phyloP scores from a whole-genome alignment of 1,139 yeast genomes.

The Petasospora rhodanensis region DNA sequence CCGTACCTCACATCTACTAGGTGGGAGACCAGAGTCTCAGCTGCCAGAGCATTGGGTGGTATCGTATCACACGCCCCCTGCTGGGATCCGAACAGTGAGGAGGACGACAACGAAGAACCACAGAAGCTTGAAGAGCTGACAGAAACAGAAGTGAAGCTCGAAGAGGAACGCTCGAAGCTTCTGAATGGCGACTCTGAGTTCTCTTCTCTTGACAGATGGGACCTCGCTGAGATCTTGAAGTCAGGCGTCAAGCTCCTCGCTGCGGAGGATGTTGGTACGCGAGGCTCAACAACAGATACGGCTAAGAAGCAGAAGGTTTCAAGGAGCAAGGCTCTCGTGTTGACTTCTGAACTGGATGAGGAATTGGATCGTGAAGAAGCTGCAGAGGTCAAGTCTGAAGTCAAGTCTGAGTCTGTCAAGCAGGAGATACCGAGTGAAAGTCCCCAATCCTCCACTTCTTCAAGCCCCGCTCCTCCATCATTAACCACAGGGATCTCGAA shows the following conservation, averaged over 20 bases:
- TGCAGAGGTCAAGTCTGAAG: conserved; percentile 10
- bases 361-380: conserved; percentile 19
- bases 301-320: conserved; percentile 17
- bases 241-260: conserved; percentile 72
- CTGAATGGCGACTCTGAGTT: conserved; percentile 38
- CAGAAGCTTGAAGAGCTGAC: conserved; percentile 20
- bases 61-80: conserved; percentile 71
- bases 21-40: conserved; percentile 96
- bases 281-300: conserved; percentile 19
- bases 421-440: conserved; percentile 5
- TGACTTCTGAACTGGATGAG: conserved; percentile 14
- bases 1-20: conserved; percentile 78
- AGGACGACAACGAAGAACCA: conserved; percentile 16
- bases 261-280: conserved; percentile 47
- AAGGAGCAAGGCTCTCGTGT: conserved; percentile 15
- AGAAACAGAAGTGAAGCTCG: conserved; percentile 31
- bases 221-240: conserved; percentile 57
- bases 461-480: conserved; percentile 13
- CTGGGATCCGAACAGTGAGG: conserved; percentile 77
- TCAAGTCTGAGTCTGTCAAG: conserved; percentile 30
- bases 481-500: conserved; percentile 42
- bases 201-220: conserved; percentile 59
- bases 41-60: conserved; percentile 94
- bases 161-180: conserved; percentile 29
- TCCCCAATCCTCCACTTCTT: conserved; percentile 8